Base-by-base conservation (phyloP, 2,329 filamentous ascomycete genomes). In the Phyllosticta citriasiana region DNA sequence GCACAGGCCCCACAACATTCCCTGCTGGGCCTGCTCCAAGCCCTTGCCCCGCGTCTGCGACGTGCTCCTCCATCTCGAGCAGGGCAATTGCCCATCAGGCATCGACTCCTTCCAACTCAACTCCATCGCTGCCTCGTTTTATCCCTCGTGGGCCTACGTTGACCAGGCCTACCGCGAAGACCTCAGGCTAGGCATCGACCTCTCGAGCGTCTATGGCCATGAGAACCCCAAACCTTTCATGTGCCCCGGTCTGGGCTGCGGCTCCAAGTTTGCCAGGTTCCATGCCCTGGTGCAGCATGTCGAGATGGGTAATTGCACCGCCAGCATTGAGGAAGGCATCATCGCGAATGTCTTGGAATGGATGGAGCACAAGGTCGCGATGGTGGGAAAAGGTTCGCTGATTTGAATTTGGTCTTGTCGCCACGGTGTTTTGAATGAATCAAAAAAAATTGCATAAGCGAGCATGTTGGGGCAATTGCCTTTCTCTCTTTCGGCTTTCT, bases 121-220 rank as follows among this genome's bases (percentile, higher is more conserved):
- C 53, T 33, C 64, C 50, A 59, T 62, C 19, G 65, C 67, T 24
- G 64, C 67, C 14, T 55, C 60, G 19, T 68, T 65, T 47, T 64
- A 60, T 53, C 63, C 67, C 14, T 67, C 64, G 59, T 58, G 62
- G 47, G 52, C 63, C 47, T 69, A 61, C 53, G 40, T 68, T 33
- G 64, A 66, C 55, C 58, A 64, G 55, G 62, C 65, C n/a, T 66
- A 66, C 55, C 63, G 60, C 19, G 51, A 65, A 19, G 66, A 64
- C 5, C 27, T 66, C 33, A 47, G 53, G 22, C 51, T 35, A 12
- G 7, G 51, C 27, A n/a, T 47, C 24, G 57, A 47, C 4, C 27
- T 54, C 30, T 2, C 57, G n/a, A 51, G 53, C n/a, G 4, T n/a
- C 5, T 53, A 53, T 9, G 14, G 25, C 4, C 10, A 7, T 1